phyloP scores from a whole-genome alignment of 768 basidiomycete species.

The Artomyces pyxidatus region DNA sequence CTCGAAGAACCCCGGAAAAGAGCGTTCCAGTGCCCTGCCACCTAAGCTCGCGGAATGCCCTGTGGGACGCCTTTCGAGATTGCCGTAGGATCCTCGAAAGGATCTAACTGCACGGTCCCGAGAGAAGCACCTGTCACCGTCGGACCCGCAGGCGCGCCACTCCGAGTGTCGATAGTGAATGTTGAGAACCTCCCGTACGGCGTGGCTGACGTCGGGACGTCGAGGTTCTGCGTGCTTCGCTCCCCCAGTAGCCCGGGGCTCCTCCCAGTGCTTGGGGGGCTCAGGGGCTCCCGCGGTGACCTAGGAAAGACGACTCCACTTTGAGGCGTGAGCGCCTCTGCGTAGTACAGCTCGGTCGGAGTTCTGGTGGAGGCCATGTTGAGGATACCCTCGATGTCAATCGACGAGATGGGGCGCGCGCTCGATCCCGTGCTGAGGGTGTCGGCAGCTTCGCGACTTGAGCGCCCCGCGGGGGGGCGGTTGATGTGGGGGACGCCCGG shows the following conservation, averaged over 20 bases:
- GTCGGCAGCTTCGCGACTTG: too few species aligned
- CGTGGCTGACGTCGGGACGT: slow-evolving; percentile 7
- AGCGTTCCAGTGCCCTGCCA: too few species aligned
- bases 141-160: background rate
- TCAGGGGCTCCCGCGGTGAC: background rate
- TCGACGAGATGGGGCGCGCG: slow-evolving; percentile 1
- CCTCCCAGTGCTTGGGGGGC: background rate
- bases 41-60: too few species aligned
- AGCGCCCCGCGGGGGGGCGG: too few species aligned
- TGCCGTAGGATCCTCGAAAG: too few species aligned
- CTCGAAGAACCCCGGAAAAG: too few species aligned
- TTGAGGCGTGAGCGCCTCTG: background rate
- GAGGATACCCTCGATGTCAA: slow-evolving; percentile 15
- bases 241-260: background rate
- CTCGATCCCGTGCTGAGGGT: background rate
- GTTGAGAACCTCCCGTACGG: slow-evolving; percentile 5
- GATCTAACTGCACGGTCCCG: too few species aligned
- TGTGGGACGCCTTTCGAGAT: too few species aligned
- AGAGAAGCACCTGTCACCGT: too few species aligned
- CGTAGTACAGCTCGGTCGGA: slow-evolving; percentile 1
- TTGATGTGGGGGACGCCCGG: background rate
- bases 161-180: background rate
- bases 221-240: slow-evolving; percentile 1
- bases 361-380: slow-evolving; percentile 4
- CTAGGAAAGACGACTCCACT: background rate